A percentile compares a stretch with the other conserved stretches of the same genome.
phyloP scores from a whole-genome alignment of 352 stramenopile species.

The Pythium grandisporangium region DNA sequence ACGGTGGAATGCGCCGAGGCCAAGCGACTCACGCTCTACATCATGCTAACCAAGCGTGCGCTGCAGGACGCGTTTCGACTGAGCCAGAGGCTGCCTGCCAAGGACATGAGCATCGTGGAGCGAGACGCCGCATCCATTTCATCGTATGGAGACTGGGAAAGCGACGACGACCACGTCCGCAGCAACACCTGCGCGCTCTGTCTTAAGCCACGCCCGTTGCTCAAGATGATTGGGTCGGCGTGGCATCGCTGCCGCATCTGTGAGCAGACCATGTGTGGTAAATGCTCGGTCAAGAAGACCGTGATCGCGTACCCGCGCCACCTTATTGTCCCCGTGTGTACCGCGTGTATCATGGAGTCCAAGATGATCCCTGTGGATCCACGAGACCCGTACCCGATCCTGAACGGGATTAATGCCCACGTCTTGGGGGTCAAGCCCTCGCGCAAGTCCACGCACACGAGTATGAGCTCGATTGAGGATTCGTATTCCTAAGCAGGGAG shows the following conservation, averaged over 20 bases:
- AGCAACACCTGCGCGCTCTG: conserved; percentile 11
- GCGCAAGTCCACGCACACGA: too few relatives aligned
- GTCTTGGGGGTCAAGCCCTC: too few relatives aligned
- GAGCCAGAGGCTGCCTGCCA: neutral
- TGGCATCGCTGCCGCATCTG: conserved; percentile 29
- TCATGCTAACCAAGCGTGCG: conserved; percentile 4
- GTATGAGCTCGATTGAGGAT: too few relatives aligned
- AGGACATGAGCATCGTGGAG: conserved; percentile 1
- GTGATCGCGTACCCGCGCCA: conserved; percentile 25
- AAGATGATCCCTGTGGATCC: conserved; percentile 28
- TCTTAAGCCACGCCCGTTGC: conserved; percentile 9
- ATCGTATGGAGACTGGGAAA: neutral
- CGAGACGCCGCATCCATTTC: neutral
- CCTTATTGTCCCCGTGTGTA: conserved; percentile 37
- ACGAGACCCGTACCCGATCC: conserved; percentile 32
- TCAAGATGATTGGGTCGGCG: conserved; percentile 6
- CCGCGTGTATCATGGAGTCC: conserved; percentile 29
- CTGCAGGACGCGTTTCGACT: conserved; percentile 1
- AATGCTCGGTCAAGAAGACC: conserved; percentile 35
- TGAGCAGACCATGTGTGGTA: conserved; percentile 22
- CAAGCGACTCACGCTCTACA: conserved; percentile 31
- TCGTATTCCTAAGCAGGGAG: too few relatives aligned
- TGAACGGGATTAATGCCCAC: too few relatives aligned
- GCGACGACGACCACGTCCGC: neutral
- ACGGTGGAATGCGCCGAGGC: conserved; percentile 22